A percentile compares a stretch with the other conserved stretches of the same genome.
phyloP scores from a whole-genome alignment of 371 early-diverging fungal species.

The Mucor mucedo region DNA sequence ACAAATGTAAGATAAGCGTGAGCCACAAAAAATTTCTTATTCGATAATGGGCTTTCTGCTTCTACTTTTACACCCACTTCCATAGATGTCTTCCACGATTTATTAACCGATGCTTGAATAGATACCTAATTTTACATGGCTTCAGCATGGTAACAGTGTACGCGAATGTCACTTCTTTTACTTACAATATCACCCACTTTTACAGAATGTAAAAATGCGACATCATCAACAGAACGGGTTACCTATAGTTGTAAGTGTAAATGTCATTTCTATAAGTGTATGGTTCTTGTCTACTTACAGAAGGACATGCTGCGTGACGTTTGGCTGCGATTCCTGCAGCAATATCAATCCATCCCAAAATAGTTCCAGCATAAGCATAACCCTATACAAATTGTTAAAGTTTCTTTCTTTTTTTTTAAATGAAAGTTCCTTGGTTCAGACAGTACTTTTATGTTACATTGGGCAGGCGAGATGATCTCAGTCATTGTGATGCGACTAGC shows the following conservation, averaged over 20 bases:
- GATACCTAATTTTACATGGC: slow-evolving; percentile 32
- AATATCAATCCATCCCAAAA: slow-evolving; percentile 77
- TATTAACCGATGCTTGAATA: slow-evolving; percentile 72
- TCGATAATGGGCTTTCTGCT: slow-evolving; percentile 67
- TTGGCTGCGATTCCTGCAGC: slow-evolving; percentile 76
- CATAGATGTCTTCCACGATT: slow-evolving; percentile 79
- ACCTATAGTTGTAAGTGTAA: slow-evolving; percentile 38
- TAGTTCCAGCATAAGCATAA: slow-evolving; percentile 62
- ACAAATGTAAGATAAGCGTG: slow-evolving; percentile 82
- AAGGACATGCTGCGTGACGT: slow-evolving; percentile 64
- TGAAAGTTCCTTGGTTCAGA: neutral
- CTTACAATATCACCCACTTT: slow-evolving; percentile 68
- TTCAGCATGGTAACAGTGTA: too few relatives aligned
- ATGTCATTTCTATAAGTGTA: neutral
- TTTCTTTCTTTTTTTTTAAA: neutral
- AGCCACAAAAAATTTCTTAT: slow-evolving; percentile 66
- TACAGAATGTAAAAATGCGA: slow-evolving; percentile 74
- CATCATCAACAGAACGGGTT: slow-evolving; percentile 68
- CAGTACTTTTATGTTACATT: slow-evolving; percentile 40
- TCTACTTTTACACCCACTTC: slow-evolving; percentile 74
- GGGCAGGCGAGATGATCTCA: slow-evolving; percentile 51
- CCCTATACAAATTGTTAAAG: slow-evolving; percentile 39
- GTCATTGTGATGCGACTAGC: slow-evolving; percentile 59
- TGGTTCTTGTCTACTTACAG: slow-evolving; percentile 33
- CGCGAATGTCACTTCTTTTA: neutral